A percentile compares a stretch with the other conserved stretches of the same genome.
Conservation (phyloP, 1,139 yeast genomes). For the Petasospora fabianii region DNA sequence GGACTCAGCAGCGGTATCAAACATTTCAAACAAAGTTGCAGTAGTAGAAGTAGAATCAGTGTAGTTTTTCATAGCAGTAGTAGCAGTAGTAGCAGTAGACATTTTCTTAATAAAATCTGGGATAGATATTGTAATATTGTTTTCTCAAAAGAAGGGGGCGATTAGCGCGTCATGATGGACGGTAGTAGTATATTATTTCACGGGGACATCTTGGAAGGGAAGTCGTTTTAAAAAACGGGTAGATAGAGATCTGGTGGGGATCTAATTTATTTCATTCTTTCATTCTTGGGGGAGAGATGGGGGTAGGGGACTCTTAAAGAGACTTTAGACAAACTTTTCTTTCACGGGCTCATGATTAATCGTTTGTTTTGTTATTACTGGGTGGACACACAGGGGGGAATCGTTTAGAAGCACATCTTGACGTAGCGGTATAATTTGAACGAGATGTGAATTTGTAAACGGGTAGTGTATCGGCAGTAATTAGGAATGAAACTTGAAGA, state of each 20-base stretch:
- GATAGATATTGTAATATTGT: constrained; percentile 3
- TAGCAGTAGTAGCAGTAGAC: background rate
- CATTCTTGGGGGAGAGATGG: constrained; percentile 1
- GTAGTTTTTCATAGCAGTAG: constrained; percentile 9
- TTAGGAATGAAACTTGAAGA: constrained; percentile 6
- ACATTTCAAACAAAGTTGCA: constrained; percentile 24
- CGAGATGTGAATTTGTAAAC: background rate
- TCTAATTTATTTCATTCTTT: constrained; percentile 2
- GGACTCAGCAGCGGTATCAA: constrained; percentile 20
- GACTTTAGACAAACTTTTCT: constrained; percentile 2
- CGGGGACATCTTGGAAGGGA: constrained; percentile 24
- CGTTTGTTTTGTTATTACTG: constrained; percentile 1
- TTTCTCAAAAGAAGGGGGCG: background rate
- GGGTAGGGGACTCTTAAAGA: constrained; percentile 1
- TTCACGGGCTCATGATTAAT: constrained; percentile 6
- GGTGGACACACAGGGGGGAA: constrained; percentile 7
- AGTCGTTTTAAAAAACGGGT: constrained; percentile 4
- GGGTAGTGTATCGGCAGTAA: constrained; percentile 17
- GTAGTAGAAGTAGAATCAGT: constrained; percentile 18
- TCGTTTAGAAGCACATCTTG: constrained; percentile 19
- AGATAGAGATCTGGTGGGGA: too few species aligned
- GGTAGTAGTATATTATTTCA: constrained; percentile 18
- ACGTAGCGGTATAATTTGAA: background rate
- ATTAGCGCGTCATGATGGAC: constrained; percentile 27
- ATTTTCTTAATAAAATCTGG: too few species aligned